Evolutionary conservation across 2,329 filamentous ascomycete species (phyloP), one percentile per base, ranked within the genome.

Genomic region (Rutstroemia sp.): DNA sequence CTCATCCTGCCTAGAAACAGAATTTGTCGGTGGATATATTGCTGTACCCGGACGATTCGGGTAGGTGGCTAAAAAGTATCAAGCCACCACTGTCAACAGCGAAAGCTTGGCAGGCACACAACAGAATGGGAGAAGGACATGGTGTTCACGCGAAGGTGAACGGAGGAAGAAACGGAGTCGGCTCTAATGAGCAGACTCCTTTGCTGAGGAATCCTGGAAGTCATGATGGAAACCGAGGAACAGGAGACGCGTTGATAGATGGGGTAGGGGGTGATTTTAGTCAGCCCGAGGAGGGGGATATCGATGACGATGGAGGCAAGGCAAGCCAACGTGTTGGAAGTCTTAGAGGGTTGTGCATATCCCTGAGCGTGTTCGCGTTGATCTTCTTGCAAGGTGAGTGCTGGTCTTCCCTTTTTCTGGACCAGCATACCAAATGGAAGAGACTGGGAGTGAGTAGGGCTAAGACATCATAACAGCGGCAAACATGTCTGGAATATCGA

Each of bases 401-500:
- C 51, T 17, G 2, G 42, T 27, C 34, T 39, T 38, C 39, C 21
- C 46, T 12, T 7, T 34, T 12, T 12, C 23, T 10, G 12, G 12
- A 34, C 12, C 30, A 34, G 30, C 30, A 12, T 8, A 21, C 42
- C n/a, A 45, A 9, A 27, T 49, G 21, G n/a, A 54, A 51, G 30
- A 5, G 7, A 25, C n/a, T 41, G 6, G n/a, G 3, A 23, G 51
- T 59, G 42, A 58, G 39, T n/a, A 3, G 12, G 27, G 12, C 37
- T 48, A 46, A 37, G 21, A 27, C 23, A 16, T 47, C 37, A 48
- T 14, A 10, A 54, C 54, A 69, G 67, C 68, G 30, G 62, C 80
- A 60, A 94, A 94, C 66, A 89, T 92, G 72, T 89, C 85, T 12
- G 84, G 89, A 63, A 84, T 95, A 67, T 88, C 88, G 5, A 92